Percentiles rank a stretch among this genome's conserved stretches.
Evolutionary conservation across 2,329 filamentous ascomycete species (phyloP).

Genomic region (Cercospora canescens): DNA sequence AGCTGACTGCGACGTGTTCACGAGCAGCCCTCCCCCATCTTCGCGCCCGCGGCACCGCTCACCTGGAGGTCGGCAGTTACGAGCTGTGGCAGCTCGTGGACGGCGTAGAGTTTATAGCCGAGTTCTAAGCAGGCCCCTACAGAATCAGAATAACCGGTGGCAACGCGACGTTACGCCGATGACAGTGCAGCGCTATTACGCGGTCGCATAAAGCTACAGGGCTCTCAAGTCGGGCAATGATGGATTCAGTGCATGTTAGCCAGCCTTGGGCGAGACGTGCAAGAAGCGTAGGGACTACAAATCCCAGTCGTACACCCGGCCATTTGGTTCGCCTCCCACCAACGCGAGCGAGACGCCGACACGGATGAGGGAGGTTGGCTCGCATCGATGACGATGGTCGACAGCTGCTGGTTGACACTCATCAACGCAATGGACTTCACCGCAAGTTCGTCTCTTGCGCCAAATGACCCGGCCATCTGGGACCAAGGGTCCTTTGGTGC

Average conservation of each 20-base stretch:
- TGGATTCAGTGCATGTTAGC: background rate
- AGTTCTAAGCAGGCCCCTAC: constrained; percentile 2
- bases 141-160: background rate
- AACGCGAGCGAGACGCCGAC: background rate
- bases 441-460: background rate
- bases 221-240: background rate
- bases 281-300: background rate
- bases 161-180: constrained; percentile 9
- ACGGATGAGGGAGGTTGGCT: background rate
- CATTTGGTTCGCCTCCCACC: background rate
- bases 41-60: background rate
- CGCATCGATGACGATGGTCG: background rate
- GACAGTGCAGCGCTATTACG: background rate
- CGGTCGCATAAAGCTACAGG: background rate
- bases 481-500: background rate
- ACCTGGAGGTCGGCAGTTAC: constrained; percentile 3
- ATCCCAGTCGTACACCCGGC: background rate
- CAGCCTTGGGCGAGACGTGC: background rate
- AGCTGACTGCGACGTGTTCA: background rate
- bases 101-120: constrained; percentile 15
- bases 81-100: background rate
- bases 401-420: background rate
- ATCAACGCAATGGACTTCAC: background rate
- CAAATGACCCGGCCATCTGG: background rate
- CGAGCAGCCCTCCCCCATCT: background rate